These are phyloP conservation scores for Lecanicillium sp. DNA, from an alignment of 2,329 filamentous ascomycete genomes.

Conservation along the genomic window DNA sequence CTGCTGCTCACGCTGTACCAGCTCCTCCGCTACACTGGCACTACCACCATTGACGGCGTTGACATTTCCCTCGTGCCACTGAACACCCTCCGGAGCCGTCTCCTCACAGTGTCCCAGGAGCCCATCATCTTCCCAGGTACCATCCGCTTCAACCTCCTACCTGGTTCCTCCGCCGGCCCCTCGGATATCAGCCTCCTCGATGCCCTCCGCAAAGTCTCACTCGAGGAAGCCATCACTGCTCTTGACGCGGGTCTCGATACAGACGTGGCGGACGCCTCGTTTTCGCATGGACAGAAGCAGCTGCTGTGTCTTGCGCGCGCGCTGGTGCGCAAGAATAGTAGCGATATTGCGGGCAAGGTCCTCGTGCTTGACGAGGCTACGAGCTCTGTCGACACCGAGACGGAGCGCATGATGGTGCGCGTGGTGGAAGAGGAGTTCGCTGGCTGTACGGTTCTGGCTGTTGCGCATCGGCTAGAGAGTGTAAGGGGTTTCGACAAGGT, in stretches of 20 bases:
- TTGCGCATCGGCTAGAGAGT: conserved; percentile 8
- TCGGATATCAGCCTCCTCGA: not conserved
- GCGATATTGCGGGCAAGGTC: not conserved
- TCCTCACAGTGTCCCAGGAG: conserved; percentile 16
- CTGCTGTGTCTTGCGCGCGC: conserved; percentile 8
- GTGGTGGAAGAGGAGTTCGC: not conserved
- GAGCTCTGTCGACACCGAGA: conserved; percentile 10
- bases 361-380: conserved; percentile 11
- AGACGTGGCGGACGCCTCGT: not conserved
- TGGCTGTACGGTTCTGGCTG: conserved; percentile 6
- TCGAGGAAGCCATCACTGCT: not conserved
- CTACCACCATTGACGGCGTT: conserved; percentile 9
- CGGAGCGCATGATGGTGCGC: conserved; percentile 4
- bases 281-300: conserved; percentile 11
- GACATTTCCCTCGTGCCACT: conserved; percentile 11
- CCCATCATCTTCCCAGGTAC: conserved; percentile 8
- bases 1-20: conserved; percentile 1
- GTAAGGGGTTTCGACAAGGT: conserved; percentile 1
- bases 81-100: conserved; percentile 12
- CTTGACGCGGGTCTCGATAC: not conserved
- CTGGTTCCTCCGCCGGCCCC: not conserved
- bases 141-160: conserved; percentile 6
- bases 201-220: not conserved
- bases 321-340: not conserved
- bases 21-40: conserved; percentile 4